phyloP scores from a whole-genome alignment of 2,329 filamentous ascomycete genomes.

The Monosporascus sp. region DNA sequence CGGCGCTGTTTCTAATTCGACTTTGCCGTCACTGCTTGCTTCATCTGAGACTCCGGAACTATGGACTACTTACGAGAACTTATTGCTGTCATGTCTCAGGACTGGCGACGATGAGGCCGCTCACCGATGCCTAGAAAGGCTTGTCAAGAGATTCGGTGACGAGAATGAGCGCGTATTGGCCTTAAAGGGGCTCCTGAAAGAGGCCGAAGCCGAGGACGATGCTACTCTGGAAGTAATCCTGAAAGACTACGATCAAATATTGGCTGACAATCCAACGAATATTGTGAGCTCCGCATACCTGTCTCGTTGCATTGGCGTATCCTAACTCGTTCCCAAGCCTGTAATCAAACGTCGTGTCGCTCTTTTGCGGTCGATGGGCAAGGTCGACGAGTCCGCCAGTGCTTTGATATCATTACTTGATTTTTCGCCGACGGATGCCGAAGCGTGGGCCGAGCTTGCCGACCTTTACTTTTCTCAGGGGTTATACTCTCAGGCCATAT shows the following conservation, averaged over 20 bases:
- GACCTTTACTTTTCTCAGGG: slow-evolving; percentile 80
- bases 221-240: slow-evolving; percentile 64
- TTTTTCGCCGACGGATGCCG: slow-evolving; percentile 80
- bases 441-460: slow-evolving; percentile 88
- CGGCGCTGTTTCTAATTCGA: slow-evolving; percentile 49
- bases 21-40: slow-evolving; percentile 47
- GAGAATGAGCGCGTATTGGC: slow-evolving; percentile 84
- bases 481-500: slow-evolving; percentile 76
- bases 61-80: slow-evolving; percentile 83
- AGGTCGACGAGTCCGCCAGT: slow-evolving; percentile 64
- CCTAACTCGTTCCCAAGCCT: slow-evolving; percentile 44
- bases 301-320: slow-evolving; percentile 3
- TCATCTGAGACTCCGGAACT: slow-evolving; percentile 68
- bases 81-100: slow-evolving; percentile 76
- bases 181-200: slow-evolving; percentile 74
- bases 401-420: slow-evolving; percentile 72
- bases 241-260: slow-evolving; percentile 69
- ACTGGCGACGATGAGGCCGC: slow-evolving; percentile 79
- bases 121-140: slow-evolving; percentile 64
- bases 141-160: slow-evolving; percentile 74
- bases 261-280: slow-evolving; percentile 71
- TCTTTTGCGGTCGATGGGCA: slow-evolving; percentile 68
- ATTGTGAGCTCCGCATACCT: slow-evolving; percentile 51
- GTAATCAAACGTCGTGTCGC: slow-evolving; percentile 81
- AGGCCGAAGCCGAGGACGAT: slow-evolving; percentile 67